A percentile compares a stretch with the other conserved stretches of the same genome.
These are phyloP conservation scores for Spizellomyces sp. DNA, from an alignment of 192 early-diverging fungal genomes.

Conservation along the genomic window DNA sequence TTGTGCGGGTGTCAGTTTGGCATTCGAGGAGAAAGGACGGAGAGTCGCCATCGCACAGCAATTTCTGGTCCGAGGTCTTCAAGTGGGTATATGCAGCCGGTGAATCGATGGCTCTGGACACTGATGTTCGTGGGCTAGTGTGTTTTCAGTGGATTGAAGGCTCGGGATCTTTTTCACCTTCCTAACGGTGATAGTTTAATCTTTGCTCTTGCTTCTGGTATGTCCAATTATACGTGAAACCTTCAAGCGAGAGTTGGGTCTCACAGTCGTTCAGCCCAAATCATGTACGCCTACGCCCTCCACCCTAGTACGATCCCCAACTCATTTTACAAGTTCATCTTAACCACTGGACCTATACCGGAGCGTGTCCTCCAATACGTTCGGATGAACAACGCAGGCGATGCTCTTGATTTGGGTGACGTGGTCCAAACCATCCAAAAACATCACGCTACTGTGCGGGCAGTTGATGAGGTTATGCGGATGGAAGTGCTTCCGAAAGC, in stretches of 20 bases:
- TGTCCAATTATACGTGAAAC: too few relatives aligned
- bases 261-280: conserved; percentile 9
- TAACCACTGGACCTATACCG: conserved; percentile 6
- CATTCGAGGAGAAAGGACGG: conserved; percentile 11
- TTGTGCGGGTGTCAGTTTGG: background rate
- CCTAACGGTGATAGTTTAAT: conserved; percentile 46
- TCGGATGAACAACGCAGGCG: background rate
- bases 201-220: conserved; percentile 41
- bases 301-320: conserved; percentile 46
- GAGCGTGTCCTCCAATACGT: conserved; percentile 3
- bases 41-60: conserved; percentile 13
- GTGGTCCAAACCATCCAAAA: background rate
- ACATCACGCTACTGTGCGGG: background rate
- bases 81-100: background rate
- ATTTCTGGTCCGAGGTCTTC: conserved; percentile 10
- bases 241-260: background rate
- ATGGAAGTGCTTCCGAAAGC: conserved; percentile 23
- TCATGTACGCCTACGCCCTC: conserved; percentile 50
- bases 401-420: conserved; percentile 8
- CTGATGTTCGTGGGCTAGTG: background rate
- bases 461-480: background rate
- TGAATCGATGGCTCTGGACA: background rate
- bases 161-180: conserved; percentile 36
- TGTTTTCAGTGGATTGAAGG: conserved; percentile 35
- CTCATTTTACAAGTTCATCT: conserved; percentile 27